These are phyloP conservation scores for Cystobasidiaceae sp. DNA, from an alignment of 1,284 basidiomycete species.

Conservation along the genomic window DNA sequence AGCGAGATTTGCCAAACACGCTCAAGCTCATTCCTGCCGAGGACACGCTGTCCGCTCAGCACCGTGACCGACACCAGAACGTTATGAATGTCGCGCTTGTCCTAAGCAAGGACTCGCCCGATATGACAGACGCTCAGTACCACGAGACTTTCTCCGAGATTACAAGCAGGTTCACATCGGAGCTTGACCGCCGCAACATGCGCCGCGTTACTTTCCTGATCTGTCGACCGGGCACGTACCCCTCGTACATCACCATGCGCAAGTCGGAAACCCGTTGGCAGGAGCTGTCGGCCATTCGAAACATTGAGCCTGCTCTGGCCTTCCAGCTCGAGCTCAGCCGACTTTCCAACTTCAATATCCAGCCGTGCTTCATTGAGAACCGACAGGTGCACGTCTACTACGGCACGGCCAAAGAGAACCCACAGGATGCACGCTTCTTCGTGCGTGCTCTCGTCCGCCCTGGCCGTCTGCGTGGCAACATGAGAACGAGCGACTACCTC, in stretches of 20 bases:
- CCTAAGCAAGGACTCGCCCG: constrained; percentile 69
- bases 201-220: constrained; percentile 88
- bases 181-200: constrained; percentile 70
- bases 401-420: constrained; percentile 89
- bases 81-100: constrained; percentile 90
- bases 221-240: constrained; percentile 86
- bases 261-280: constrained; percentile 69
- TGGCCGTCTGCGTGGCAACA: constrained; percentile 80
- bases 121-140: constrained; percentile 73
- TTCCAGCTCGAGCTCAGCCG: constrained; percentile 97
- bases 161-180: constrained; percentile 63
- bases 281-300: constrained; percentile 94
- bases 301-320: constrained; percentile 96
- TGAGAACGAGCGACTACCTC: constrained; percentile 93
- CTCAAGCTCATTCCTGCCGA: constrained; percentile 61
- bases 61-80: constrained; percentile 51
- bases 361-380: constrained; percentile 85
- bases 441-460: constrained; percentile 93
- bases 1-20: constrained; percentile 57
- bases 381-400: constrained; percentile 94
- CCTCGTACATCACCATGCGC: constrained; percentile 89
- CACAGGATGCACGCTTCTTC: constrained; percentile 95
- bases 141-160: constrained; percentile 67
- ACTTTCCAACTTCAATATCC: constrained; percentile 93
- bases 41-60: constrained; percentile 57